A percentile compares a stretch with the other conserved stretches of the same genome.
Conservation (phyloP, 345 rosid species). For the Cardamine occulta region DNA sequence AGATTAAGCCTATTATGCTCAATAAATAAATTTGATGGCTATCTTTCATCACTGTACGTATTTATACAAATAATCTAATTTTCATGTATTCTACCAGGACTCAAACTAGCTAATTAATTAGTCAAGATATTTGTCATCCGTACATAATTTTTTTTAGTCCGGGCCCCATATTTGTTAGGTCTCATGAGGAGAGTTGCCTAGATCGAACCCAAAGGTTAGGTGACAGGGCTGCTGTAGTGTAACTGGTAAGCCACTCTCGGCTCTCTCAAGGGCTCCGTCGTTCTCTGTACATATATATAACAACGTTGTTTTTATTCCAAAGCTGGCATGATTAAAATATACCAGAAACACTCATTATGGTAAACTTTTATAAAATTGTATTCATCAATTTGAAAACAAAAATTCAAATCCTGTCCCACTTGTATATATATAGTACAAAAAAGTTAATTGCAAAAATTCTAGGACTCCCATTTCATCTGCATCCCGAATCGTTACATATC, state of each 20-base stretch:
- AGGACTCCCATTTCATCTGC: not conserved
- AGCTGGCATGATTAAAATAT: not conserved
- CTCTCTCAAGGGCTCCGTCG: not conserved
- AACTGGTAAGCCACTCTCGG: not conserved
- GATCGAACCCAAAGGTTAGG: not conserved
- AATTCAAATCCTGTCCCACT: not conserved
- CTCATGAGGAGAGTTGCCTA: not conserved
- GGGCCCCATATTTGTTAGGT: not conserved
- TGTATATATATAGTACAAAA: not conserved
- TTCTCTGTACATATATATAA: not conserved
- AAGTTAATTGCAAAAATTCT: not conserved
- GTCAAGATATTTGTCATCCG: not conserved
- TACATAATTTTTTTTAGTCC: not conserved
- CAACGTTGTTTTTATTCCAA: not conserved
- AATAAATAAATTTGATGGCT: not conserved
- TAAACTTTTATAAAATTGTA: not conserved
- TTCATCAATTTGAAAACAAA: not conserved
- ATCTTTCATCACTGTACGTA: not conserved
- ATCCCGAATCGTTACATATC: slow-evolving; percentile 3
- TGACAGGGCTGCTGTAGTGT: not conserved
- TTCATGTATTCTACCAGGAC: slow-evolving; percentile 1
- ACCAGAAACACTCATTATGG: not conserved
- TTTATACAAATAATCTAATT: not conserved
- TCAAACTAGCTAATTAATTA: slow-evolving; percentile 7
- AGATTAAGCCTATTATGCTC: not conserved